These are phyloP conservation scores for Acer negundo DNA, from an alignment of 345 rosid species.

Conservation along the genomic window DNA sequence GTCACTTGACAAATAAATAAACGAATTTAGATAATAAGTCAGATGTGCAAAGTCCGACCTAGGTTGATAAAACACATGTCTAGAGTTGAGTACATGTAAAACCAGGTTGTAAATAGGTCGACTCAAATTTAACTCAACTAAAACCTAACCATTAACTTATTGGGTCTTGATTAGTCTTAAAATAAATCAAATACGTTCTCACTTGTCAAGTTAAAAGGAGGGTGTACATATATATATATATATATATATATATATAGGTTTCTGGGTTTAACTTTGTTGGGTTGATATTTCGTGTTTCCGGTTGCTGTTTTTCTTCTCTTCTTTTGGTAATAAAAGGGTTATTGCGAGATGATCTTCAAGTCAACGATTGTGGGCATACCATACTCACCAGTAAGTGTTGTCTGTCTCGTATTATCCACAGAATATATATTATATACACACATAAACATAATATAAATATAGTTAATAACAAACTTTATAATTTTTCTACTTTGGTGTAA, in stretches of 20 bases:
- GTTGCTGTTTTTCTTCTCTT: constrained; percentile 16
- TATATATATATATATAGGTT: background rate
- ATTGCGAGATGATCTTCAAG: constrained; percentile 28
- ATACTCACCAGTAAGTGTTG: constrained; percentile 27
- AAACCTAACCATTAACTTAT: too few species aligned
- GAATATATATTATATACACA: constrained; percentile 13
- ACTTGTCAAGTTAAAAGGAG: background rate
- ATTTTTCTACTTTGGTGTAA: constrained; percentile 27
- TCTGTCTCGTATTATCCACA: constrained; percentile 13
- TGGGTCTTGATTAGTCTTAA: too few species aligned
- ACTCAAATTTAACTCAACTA: too few species aligned
- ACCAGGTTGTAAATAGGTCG: too few species aligned
- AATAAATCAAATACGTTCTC: background rate
- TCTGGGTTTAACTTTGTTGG: constrained; percentile 4
- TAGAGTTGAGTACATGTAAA: too few species aligned
- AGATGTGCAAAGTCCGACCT: too few species aligned
- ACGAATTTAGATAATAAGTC: too few species aligned
- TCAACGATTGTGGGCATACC: constrained; percentile 49
- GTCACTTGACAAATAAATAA: too few species aligned
- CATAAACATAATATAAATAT: background rate
- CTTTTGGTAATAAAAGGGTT: constrained; percentile 26
- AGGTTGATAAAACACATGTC: too few species aligned
- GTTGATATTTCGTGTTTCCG: background rate
- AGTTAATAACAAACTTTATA: constrained; percentile 20
- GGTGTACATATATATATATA: background rate